Conservation (phyloP, 768 basidiomycete genomes). For the Xerocomellus chrysenteron region DNA sequence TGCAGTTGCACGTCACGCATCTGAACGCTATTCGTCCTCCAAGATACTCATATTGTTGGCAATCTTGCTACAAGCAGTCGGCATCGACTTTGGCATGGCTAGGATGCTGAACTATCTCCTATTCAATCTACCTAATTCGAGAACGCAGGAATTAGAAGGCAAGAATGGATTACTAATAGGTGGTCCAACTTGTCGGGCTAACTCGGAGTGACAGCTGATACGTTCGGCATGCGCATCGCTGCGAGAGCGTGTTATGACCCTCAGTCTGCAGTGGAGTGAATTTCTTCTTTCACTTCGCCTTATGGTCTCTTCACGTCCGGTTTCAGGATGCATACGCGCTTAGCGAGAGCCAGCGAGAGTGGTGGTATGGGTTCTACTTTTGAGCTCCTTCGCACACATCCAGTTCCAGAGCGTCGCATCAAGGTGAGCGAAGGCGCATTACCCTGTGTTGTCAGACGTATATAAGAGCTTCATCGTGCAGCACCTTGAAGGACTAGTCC, state of each 20-base stretch:
- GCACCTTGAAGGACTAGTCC: slow-evolving; percentile 54
- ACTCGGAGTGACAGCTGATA: slow-evolving; percentile 58
- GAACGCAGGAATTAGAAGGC: slow-evolving; percentile 83
- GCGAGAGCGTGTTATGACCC: slow-evolving; percentile 89
- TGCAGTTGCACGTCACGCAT: slow-evolving; percentile 56
- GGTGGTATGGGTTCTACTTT: slow-evolving; percentile 29
- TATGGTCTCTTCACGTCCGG: not conserved
- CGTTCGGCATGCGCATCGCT: slow-evolving; percentile 79
- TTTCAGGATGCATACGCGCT: slow-evolving; percentile 66
- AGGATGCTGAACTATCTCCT: slow-evolving; percentile 48
- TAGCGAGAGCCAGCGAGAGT: slow-evolving; percentile 55
- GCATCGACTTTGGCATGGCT: slow-evolving; percentile 56
- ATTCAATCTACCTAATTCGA: slow-evolving; percentile 77
- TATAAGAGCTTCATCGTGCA: slow-evolving; percentile 18
- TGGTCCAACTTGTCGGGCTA: not conserved
- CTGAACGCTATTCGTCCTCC: slow-evolving; percentile 44
- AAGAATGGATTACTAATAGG: not conserved
- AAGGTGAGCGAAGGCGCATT: slow-evolving; percentile 45
- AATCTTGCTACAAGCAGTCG: slow-evolving; percentile 45
- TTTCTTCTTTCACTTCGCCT: not conserved
- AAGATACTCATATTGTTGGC: slow-evolving; percentile 43
- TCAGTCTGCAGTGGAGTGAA: slow-evolving; percentile 64
- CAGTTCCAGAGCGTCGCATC: slow-evolving; percentile 67
- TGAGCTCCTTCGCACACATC: slow-evolving; percentile 82
- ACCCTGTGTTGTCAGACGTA: not conserved